Evolutionary conservation across 345 rosid species (phyloP), one percentile per base, ranked within the genome.

Genomic region (Conringia planisiliqua): DNA sequence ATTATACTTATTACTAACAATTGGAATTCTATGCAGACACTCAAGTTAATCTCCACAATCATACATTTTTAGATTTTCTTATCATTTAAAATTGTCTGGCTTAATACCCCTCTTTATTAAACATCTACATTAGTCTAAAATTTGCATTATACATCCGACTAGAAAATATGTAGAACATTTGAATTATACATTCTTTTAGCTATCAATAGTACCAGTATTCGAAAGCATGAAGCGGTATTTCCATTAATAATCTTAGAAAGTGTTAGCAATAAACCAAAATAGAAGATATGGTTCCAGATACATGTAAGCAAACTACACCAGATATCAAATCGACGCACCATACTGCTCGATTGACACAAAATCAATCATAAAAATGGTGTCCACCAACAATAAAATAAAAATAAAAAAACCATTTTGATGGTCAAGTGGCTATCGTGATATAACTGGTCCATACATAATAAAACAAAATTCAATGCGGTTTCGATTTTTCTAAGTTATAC

Each of bases 381-480:
- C 42, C 67, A 65, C 72, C 27, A 7, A 33, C 43, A 55, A 30
- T 26, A 30, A 44, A 33, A 55, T 43, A 30, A 26, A 30, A 44
- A 50, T 4, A 30, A 1, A 13, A 42, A 9, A 29, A 11, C n/a
- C n/a, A n/a, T n/a, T 60, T 13, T 73, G 66, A 26, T 55, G 51
- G 35, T 39, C 17, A 59, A 47, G 54, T 51, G 43, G 46, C 68
- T 67, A 67, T 75, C 55, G 43, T 58, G 14, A 35, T 36, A 67
- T 48, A 50, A 8, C 8, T 20, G 44, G 79, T 75, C 73, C 69
- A 60, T 50, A 30, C 46, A 40, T 11, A 60, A 68, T 29, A 40
- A 27, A 22, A 60, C 68, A 62, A 66, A 58, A 66, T 36, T 48
- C 7, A 44, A 74, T 57, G 33, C 60, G 67, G 72, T 58, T 59